A percentile compares a stretch with the other conserved stretches of the same genome.
phyloP scores from a whole-genome alignment of 108 stramenopile species.

The Nitzschia palea region DNA sequence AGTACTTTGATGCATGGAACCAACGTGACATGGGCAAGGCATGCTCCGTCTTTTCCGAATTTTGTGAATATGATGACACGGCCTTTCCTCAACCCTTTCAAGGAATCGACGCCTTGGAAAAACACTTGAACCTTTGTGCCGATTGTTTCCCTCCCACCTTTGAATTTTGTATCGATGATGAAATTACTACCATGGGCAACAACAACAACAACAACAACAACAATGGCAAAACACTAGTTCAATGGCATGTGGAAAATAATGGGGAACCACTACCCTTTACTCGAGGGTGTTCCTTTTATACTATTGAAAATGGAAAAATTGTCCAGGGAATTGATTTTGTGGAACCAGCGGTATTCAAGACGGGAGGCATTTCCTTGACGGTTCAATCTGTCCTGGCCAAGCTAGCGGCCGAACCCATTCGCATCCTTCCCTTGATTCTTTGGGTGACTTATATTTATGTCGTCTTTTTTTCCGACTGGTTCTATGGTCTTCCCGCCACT shows the following conservation, averaged over 20 bases:
- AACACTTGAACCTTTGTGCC: conserved; percentile 51
- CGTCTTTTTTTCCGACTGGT: conserved; percentile 77
- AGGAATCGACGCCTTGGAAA: conserved; percentile 45
- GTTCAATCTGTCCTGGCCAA: conserved; percentile 46
- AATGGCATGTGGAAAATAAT: conserved; percentile 82
- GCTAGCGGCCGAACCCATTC: conserved; percentile 61
- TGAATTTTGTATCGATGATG: conserved; percentile 66
- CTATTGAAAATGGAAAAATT: conserved; percentile 44
- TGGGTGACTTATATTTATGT: conserved; percentile 77
- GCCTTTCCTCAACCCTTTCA: conserved; percentile 49
- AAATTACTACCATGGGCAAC: conserved; percentile 26
- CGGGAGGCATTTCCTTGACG: conserved; percentile 41
- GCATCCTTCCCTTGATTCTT: conserved; percentile 53
- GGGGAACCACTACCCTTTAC: conserved; percentile 68
- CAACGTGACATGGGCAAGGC: conserved; percentile 69
- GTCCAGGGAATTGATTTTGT: conserved; percentile 64
- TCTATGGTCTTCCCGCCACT: conserved; percentile 71
- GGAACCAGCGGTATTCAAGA: conserved; percentile 73
- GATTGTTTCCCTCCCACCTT: conserved; percentile 63
- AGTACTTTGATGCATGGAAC: conserved; percentile 81
- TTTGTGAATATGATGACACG: conserved; percentile 69
- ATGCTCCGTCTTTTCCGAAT: conserved; percentile 47
- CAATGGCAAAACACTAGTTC: conserved; percentile 31
- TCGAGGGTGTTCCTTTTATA: conserved; percentile 72
- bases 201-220: too few relatives aligned